Percentiles rank a stretch among this genome's conserved stretches.
Conservation (phyloP, 345 rosid species). For the Durio zibethinus region DNA sequence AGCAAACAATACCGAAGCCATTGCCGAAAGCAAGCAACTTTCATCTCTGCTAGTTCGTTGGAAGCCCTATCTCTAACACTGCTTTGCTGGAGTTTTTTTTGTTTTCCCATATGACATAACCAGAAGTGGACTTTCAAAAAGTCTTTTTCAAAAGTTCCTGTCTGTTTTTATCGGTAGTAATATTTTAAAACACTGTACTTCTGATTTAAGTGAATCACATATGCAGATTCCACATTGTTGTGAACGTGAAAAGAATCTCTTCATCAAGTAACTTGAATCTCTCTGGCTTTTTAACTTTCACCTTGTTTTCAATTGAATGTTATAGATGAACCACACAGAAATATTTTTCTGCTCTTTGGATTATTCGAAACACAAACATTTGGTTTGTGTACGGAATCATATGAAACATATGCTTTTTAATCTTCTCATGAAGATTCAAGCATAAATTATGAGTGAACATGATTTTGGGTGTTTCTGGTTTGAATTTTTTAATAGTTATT, state of each 20-base stretch:
- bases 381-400: not conserved
- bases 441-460: not conserved
- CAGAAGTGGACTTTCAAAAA: not conserved
- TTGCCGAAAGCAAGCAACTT: not conserved
- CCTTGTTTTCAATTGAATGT: no score
- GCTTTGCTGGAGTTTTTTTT: not conserved
- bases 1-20: not conserved
- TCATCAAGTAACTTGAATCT: not conserved
- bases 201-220: not conserved
- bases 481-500: not conserved
- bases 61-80: no score
- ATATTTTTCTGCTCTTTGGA: not conserved
- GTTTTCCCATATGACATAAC: not conserved
- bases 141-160: not conserved
- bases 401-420: not conserved
- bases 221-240: not conserved
- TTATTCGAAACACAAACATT: not conserved
- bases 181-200: not conserved
- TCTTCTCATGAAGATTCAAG: not conserved
- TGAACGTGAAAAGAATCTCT: constrained; percentile 1
- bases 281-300: not conserved
- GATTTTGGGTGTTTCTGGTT: constrained; percentile 4
- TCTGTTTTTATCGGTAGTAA: not conserved
- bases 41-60: no score
- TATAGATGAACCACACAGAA: not conserved